Base-by-base conservation (phyloP, 2,329 filamentous ascomycete species). In the Aplosporella prunicola region DNA sequence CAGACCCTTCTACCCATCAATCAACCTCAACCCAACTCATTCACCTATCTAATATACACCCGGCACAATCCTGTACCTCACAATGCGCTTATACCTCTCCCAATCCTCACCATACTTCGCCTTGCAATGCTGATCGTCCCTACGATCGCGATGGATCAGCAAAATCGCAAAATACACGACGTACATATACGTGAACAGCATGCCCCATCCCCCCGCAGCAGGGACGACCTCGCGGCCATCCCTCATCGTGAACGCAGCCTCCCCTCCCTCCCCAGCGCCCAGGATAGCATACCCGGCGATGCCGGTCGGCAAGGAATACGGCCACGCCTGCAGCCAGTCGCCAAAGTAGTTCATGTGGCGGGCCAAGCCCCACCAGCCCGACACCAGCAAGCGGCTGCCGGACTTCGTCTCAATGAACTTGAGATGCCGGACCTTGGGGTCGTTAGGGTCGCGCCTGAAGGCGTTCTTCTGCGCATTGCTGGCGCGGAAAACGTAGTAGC, bases 311-410 rank as follows among this genome's bases (percentile, higher is more conserved):
- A 95, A 69, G 47, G 79, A 85, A 62, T 91, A 95, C 0, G 86
- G 78, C 85, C 85, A 94, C 5, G 81, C 76, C 76, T 93, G 87
- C 47, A 91, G 71, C 88, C 88, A 95, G 64, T 96, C 89, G 35
- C 87, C 89, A 1, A 93, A 64, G 62, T 96, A 95, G 66, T 95
- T 96, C 69, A 95, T 89, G 62, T 96, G 89, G 30, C 89, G 77
- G 1, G 87, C 82, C 16, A 76, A 68, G 30, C 89, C 89, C 89
- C 89, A 95, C 89, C 89, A 96, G 39, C 89, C 89, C 1, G 82
- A 81, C 3, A 78, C 78, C 46, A 95, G 71, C 22, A 95, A 74
- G 48, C 80, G 82, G 39, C 82, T 87, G 36, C 89, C 89, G 2
- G 76, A 72, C 53, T 79, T 77, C 9, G 89, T 96, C 64, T 89